Evolutionary conservation across 2,329 filamentous ascomycete genomes (phyloP), one percentile per base, ranked within the genome.

Genomic region (Colletotrichum karsti): DNA sequence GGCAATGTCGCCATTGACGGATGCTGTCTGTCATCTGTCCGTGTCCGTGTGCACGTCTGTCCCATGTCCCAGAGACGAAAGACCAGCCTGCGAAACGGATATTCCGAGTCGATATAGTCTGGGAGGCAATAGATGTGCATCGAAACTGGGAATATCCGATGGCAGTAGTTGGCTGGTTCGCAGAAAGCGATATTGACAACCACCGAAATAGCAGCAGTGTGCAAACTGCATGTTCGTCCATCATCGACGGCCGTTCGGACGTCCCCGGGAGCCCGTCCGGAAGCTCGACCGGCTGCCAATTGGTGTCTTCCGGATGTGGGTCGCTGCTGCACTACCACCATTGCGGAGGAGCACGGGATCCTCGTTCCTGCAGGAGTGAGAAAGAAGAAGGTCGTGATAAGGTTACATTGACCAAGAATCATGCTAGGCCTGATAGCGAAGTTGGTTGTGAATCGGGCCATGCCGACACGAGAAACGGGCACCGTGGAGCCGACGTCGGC

Each of bases 331-430:
- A 37, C 26, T 35, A 28, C 48, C 18, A 53, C n/a, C n/a, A n/a
- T n/a, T n/a, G n/a, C n/a, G n/a, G n/a, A 30, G 48, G 48, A 28
- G 60, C 53, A 50, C 18, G 26, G n/a, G 20, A 41, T 28, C 28
- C 30, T 28, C 13, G 48, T 62, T 54, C 30, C 33, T 63, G 50
- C 58, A 50, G 39, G 15, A 51, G 46, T n/a, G n/a, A 66, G 33
- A 44, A 56, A 57, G 18, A 15, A 48, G 51, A 57, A 67, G 51
- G 42, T 63, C 42, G 18, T 39, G 7, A 53, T 30, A 41, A 42
- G 57, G 50, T 67, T 67, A 28, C 50, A 56, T 67, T 10, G 28
- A 10, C 42, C 51, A 67, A 26, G 50, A 26, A 26, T n/a, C 28
- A 2, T 42, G 1, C 41, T 56, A 56, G 9, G 26, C 63, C 41